Evolutionary conservation across 2,329 filamentous ascomycete genomes (phyloP), one percentile per base, ranked within the genome.

Genomic region (Pseudogymnoascus sp.): DNA sequence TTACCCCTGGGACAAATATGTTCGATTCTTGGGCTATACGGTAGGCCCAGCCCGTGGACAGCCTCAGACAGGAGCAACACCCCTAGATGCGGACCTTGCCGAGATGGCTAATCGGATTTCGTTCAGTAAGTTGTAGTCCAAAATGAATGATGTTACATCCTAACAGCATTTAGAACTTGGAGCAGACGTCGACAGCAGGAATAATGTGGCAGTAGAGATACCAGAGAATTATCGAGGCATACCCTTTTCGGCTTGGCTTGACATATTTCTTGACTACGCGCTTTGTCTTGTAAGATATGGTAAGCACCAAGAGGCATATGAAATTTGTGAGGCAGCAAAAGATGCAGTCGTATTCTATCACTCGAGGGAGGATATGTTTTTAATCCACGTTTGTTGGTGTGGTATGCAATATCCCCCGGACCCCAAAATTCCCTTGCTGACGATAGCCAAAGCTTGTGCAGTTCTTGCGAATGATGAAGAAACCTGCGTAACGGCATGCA

Each of bases 191-290:
- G 66, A 68, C 6, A 60, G 63, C 38, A 62, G 60, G 10, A 62
- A 61, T 60, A 59, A 38, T 28, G 38, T 63, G 10, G 35, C 62
- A 19, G 61, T 63, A n/a, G 64, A 68, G 14, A 61, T 73, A 37
- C 71, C 72, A 6, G 62, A 67, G 28, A 68, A 72, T 64, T 93
- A 91, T 71, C 88, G 91, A 68, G 89, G 89, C 6, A 90, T 98
- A 56, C 79, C 86, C 0, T 96, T 98, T 71, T 81, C 87, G 64
- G 83, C 86, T 56, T 99, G 95, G 95, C 82, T 97, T 2, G 90
- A 96, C 68, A 82, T 96, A 0, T 96, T 99, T 72, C 82, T 96
- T 37, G 90, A 95, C 70, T 96, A 96, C 72, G 89, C 92, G 2
- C 81, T 97, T 59, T 81, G 88, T 4, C 82, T 95, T 33, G 89